phyloP scores from a whole-genome alignment of 1,284 basidiomycete genomes.

The Grifola frondosa region DNA sequence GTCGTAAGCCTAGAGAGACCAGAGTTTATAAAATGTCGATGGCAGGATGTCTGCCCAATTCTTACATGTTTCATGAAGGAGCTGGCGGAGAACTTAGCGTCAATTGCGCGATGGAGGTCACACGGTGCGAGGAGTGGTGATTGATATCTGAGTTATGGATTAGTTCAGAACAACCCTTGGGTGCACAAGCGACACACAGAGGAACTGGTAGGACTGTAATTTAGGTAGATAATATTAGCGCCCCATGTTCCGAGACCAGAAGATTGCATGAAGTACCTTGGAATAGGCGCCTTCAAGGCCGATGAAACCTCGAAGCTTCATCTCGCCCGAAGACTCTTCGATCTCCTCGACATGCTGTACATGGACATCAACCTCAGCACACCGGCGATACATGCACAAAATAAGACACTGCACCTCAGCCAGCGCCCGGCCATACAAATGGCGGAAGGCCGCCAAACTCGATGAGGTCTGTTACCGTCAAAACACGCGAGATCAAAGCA shows the following conservation, averaged over 20 bases:
- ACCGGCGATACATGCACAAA: background rate
- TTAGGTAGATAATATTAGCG: constrained; percentile 13
- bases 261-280: constrained; percentile 47
- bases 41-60: constrained; percentile 1
- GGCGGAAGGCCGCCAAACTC: constrained; percentile 59
- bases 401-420: constrained; percentile 50
- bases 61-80: constrained; percentile 69
- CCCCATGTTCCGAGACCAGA: background rate
- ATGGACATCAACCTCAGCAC: constrained; percentile 1
- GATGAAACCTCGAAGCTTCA: constrained; percentile 76
- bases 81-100: constrained; percentile 64
- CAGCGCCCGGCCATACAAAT: constrained; percentile 66
- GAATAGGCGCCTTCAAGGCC: constrained; percentile 73
- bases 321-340: constrained; percentile 44
- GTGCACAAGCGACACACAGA: constrained; percentile 79
- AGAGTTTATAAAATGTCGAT: background rate
- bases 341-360: constrained; percentile 67
- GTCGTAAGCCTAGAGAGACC: constrained; percentile 53
- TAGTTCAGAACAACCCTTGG: constrained; percentile 3
- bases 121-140: constrained; percentile 64
- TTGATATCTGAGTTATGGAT: constrained; percentile 70
- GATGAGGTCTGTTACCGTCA: constrained; percentile 53
- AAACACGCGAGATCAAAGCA: background rate
- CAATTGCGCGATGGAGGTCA: constrained; percentile 71
- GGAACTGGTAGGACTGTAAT: constrained; percentile 74